Percentiles rank a stretch among this genome's conserved stretches.
Evolutionary conservation across 345 rosid genomes (phyloP).

Genomic region (Moricandia arvensis): DNA sequence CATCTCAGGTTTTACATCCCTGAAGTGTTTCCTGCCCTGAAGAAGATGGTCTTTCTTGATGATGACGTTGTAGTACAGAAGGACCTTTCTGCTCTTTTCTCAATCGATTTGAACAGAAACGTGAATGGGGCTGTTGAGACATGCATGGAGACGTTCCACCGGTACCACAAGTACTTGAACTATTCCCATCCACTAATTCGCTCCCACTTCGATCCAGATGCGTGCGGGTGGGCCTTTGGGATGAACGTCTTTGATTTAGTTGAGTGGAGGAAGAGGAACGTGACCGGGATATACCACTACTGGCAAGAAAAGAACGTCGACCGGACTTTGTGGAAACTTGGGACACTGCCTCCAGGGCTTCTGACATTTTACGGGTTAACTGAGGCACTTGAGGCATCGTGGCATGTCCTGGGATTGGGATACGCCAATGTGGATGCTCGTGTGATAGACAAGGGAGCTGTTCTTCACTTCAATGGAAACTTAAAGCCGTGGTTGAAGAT

Average conservation of each 20-base stretch:
- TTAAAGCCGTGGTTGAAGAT: conserved; percentile 97
- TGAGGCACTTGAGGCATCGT: conserved; percentile 68
- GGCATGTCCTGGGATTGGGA: conserved; percentile 95
- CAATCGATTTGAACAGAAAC: not conserved
- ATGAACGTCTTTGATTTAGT: not conserved
- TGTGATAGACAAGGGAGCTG: conserved; percentile 86
- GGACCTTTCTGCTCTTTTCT: not conserved
- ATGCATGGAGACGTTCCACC: not conserved
- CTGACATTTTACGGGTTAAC: conserved; percentile 83
- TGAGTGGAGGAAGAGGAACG: not conserved
- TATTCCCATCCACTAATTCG: not conserved
- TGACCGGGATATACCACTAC: not conserved
- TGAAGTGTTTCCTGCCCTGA: not conserved
- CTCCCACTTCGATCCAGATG: not conserved
- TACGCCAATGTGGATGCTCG: conserved; percentile 78
- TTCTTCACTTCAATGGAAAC: conserved; percentile 89
- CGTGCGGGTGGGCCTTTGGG: not conserved
- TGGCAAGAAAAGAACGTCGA: not conserved
- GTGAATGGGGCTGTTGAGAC: not conserved
- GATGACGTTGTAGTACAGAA: not conserved
- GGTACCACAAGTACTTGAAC: not conserved
- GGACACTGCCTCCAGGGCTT: not conserved
- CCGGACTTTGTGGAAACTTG: not conserved
- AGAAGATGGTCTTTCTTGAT: not conserved
- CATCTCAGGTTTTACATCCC: not conserved